Percentiles rank a stretch among this genome's conserved stretches.
Evolutionary conservation across 1,284 basidiomycete species (phyloP).

Genomic region (Peniophora sp.): DNA sequence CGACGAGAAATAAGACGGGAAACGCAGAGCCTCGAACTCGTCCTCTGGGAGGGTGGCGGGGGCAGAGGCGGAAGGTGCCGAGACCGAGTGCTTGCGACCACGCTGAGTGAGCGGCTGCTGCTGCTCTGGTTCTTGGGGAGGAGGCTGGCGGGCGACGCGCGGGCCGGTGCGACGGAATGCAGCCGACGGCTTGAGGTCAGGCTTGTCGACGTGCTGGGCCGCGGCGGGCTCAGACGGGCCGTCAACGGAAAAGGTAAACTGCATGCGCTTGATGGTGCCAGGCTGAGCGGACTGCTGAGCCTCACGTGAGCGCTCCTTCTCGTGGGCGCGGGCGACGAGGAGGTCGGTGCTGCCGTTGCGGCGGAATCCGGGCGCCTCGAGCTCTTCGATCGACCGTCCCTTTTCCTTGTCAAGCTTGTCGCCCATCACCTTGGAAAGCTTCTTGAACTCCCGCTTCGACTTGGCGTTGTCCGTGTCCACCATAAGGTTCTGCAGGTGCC

Average conservation of each 20-base stretch:
- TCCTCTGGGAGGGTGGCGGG: slow-evolving; percentile 11
- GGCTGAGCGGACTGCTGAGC: slow-evolving; percentile 53
- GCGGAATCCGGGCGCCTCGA: slow-evolving; percentile 71
- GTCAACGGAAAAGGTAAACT: slow-evolving; percentile 78
- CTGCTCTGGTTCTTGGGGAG: neutral
- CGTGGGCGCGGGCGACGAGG: slow-evolving; percentile 67
- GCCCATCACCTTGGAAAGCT: slow-evolving; percentile 75
- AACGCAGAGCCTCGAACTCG: slow-evolving; percentile 34
- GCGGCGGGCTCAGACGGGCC: slow-evolving; percentile 44
- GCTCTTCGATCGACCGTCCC: slow-evolving; percentile 76
- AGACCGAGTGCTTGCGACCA: slow-evolving; percentile 23
- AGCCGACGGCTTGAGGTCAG: slow-evolving; percentile 61
- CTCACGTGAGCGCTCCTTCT: slow-evolving; percentile 72
- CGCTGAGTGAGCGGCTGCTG: slow-evolving; percentile 32
- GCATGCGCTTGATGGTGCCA: slow-evolving; percentile 74
- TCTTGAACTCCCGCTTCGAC: slow-evolving; percentile 80
- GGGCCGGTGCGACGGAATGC: slow-evolving; percentile 28
- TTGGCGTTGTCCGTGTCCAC: slow-evolving; percentile 81
- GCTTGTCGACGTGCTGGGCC: slow-evolving; percentile 45
- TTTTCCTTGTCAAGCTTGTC: slow-evolving; percentile 86
- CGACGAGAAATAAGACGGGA: slow-evolving; percentile 62
- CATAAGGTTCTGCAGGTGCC: slow-evolving; percentile 82
- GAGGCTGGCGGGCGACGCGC: slow-evolving; percentile 21
- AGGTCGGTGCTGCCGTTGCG: slow-evolving; percentile 67
- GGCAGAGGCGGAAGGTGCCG: slow-evolving; percentile 12